These are phyloP conservation scores for Xylaria longipes DNA, from an alignment of 495 filamentous ascomycete genomes.

Conservation along the genomic window DNA sequence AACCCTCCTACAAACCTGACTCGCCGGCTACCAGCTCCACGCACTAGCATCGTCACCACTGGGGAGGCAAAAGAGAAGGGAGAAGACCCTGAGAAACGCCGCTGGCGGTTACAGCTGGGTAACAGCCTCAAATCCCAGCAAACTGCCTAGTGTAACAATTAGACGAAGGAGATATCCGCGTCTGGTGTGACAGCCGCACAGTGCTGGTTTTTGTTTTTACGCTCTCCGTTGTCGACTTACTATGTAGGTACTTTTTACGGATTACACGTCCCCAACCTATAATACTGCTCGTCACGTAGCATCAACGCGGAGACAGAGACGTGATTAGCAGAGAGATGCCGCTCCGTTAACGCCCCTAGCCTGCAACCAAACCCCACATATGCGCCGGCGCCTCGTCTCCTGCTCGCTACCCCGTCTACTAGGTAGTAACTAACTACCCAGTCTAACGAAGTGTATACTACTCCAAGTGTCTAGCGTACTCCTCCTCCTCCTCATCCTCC, in stretches of 20 bases:
- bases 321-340: slow-evolving; percentile 22
- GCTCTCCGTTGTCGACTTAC: background rate
- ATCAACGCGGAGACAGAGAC: slow-evolving; percentile 15
- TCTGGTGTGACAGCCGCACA: slow-evolving; percentile 18
- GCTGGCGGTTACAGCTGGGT: slow-evolving; percentile 12
- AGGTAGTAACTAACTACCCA: background rate
- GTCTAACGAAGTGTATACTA: background rate
- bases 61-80: background rate
- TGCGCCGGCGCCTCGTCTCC: background rate
- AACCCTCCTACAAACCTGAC: background rate
- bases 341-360: slow-evolving; percentile 23
- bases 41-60: background rate
- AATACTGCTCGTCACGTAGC: slow-evolving; percentile 10
- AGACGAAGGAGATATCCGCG: background rate
- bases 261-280: slow-evolving; percentile 18
- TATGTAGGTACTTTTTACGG: slow-evolving; percentile 8
- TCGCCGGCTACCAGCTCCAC: background rate
- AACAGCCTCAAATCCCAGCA: background rate
- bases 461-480: slow-evolving; percentile 5
- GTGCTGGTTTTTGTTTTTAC: slow-evolving; percentile 6
- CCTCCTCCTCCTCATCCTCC: slow-evolving; percentile 13
- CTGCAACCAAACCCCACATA: slow-evolving; percentile 18
- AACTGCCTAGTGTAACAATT: background rate
- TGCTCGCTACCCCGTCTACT: slow-evolving; percentile 2
- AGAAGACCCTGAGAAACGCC: background rate